Percentiles rank a stretch among this genome's conserved stretches.
Evolutionary conservation across 768 basidiomycete genomes (phyloP).

Genomic region (Tylopilus subfusipes): DNA sequence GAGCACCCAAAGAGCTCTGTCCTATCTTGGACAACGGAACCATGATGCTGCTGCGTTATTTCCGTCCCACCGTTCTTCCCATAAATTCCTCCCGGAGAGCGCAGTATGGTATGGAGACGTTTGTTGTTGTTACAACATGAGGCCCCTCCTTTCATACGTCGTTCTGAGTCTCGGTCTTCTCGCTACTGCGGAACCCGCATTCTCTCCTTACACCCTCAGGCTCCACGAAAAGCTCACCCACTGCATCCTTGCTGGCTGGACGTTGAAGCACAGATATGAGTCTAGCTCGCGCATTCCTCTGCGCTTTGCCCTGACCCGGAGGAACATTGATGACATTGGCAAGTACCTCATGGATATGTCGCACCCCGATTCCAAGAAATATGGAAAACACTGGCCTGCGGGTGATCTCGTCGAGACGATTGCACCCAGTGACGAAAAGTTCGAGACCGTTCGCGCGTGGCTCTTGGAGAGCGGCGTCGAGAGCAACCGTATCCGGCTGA

Average conservation of each 20-base stretch:
- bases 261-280: conserved; percentile 29
- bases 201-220: background rate
- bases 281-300: conserved; percentile 3
- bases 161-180: no score
- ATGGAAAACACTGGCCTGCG: conserved; percentile 33
- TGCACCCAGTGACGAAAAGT: conserved; percentile 24
- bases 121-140: conserved; percentile 8
- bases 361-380: conserved; percentile 31
- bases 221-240: background rate
- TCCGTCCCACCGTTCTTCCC: conserved; percentile 7
- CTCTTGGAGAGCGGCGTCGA: conserved; percentile 27
- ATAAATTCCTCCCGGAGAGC: conserved; percentile 7
- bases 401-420: conserved; percentile 28
- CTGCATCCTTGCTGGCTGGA: conserved; percentile 35
- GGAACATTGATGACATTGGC: conserved; percentile 12
- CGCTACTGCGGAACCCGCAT: background rate
- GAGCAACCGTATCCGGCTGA: conserved; percentile 18
- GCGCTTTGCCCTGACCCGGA: conserved; percentile 30
- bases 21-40: background rate
- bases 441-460: conserved; percentile 29
- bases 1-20: background rate
- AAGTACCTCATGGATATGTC: conserved; percentile 33
- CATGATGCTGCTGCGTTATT: background rate
- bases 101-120: background rate
- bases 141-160: conserved; percentile 14